Evolutionary conservation across 2,329 filamentous ascomycete genomes (phyloP).

Genomic region (Ophiostoma australiae): DNA sequence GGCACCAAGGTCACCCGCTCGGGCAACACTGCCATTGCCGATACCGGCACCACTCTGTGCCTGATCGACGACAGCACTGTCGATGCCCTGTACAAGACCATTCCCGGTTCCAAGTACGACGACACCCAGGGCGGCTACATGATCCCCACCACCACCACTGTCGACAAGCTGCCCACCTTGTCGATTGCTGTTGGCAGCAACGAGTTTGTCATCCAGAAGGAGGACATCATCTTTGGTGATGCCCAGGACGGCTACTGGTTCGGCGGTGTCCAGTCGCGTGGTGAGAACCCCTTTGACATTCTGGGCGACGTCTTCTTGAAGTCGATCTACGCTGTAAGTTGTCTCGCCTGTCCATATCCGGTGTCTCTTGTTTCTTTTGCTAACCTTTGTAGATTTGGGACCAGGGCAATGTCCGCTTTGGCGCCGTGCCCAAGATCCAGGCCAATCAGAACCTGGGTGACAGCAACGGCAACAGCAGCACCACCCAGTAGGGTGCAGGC

Average conservation of each 20-base stretch:
- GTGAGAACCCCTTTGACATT: constrained; percentile 56
- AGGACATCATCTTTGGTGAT: constrained; percentile 56
- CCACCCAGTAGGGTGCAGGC: neutral
- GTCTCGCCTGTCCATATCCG: neutral
- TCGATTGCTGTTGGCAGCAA: constrained; percentile 59
- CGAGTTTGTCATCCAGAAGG: constrained; percentile 57
- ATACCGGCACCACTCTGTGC: constrained; percentile 66
- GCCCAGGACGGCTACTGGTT: constrained; percentile 53
- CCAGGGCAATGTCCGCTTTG: constrained; percentile 55
- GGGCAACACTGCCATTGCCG: constrained; percentile 62
- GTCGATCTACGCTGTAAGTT: constrained; percentile 56
- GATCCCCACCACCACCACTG: constrained; percentile 51
- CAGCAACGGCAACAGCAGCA: neutral
- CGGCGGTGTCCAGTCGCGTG: constrained; percentile 61
- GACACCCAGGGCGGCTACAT: constrained; percentile 56
- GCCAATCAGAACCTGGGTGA: constrained; percentile 34
- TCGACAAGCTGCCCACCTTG: constrained; percentile 54
- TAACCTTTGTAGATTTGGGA: constrained; percentile 52
- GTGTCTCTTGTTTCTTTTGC: neutral
- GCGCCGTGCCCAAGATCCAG: constrained; percentile 52
- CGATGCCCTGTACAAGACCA: constrained; percentile 58
- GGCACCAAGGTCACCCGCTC: constrained; percentile 47
- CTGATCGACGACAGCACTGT: constrained; percentile 59
- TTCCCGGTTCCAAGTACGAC: constrained; percentile 57
- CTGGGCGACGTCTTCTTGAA: constrained; percentile 61